Percentiles rank a stretch among this genome's conserved stretches.
Evolutionary conservation across 2,329 filamentous ascomycete species (phyloP).

Genomic region (Colletotrichum sp.): DNA sequence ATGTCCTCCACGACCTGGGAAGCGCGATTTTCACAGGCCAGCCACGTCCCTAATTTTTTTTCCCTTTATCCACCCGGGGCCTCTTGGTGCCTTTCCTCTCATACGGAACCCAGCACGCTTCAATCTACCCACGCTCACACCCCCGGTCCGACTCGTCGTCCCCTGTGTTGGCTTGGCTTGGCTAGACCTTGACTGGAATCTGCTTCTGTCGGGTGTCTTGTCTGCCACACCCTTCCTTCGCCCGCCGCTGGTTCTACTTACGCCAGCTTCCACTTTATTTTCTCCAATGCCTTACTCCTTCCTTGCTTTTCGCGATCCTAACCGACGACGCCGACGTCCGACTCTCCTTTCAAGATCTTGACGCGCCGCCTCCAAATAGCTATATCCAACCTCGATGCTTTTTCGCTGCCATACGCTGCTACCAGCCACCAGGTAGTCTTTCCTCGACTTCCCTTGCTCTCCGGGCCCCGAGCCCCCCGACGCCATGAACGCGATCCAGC

Average conservation of each 20-base stretch:
- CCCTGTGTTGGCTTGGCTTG: slow-evolving; percentile 15
- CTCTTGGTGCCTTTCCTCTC: not conserved
- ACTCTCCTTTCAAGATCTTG: not conserved
- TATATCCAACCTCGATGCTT: slow-evolving; percentile 12
- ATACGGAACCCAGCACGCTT: not conserved
- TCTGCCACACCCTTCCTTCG: slow-evolving; percentile 26
- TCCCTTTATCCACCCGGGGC: not conserved
- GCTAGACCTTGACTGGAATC: slow-evolving; percentile 22
- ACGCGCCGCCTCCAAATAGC: slow-evolving; percentile 4
- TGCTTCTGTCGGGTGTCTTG: slow-evolving; percentile 29
- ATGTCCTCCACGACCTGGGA: not conserved
- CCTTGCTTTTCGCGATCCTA: slow-evolving; percentile 17
- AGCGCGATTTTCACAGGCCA: slow-evolving; percentile 4
- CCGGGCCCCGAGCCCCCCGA: slow-evolving; percentile 24
- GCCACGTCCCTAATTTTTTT: not conserved
- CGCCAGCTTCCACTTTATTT: slow-evolving; percentile 6
- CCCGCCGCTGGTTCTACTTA: not conserved
- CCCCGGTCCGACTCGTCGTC: slow-evolving; percentile 1
- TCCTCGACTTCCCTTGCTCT: not conserved
- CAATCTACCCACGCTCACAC: not conserved
- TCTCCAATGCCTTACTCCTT: slow-evolving; percentile 14
- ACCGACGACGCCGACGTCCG: slow-evolving; percentile 1
- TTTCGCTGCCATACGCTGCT: slow-evolving; percentile 10
- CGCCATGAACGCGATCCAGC: slow-evolving; percentile 68
- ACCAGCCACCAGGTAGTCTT: slow-evolving; percentile 9